Conservation (phyloP, 2,329 filamentous ascomycete species). For the Claviceps fusiformis region DNA sequence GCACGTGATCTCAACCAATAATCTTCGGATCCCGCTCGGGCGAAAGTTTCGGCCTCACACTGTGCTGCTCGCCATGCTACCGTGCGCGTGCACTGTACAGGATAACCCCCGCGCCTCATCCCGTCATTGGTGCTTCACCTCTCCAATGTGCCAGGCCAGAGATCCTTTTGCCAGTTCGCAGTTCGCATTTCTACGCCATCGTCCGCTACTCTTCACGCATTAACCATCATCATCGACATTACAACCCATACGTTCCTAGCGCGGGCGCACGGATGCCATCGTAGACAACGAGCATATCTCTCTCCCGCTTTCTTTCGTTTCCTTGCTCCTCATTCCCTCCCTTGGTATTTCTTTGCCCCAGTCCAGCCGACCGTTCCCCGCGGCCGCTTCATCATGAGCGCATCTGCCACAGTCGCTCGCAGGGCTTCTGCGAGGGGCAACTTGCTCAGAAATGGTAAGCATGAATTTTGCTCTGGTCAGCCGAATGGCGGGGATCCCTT, state of each 20-base stretch:
- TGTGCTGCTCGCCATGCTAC: not conserved
- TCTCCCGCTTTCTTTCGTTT: no score
- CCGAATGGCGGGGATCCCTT: not conserved
- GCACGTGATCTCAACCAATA: not conserved
- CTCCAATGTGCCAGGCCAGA: not conserved
- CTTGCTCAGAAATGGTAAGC: conserved; percentile 34
- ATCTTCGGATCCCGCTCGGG: not conserved
- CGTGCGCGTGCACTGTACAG: not conserved
- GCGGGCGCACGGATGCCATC: conserved; percentile 3
- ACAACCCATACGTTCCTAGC: not conserved
- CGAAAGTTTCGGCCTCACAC: not conserved
- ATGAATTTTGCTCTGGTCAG: conserved; percentile 1
- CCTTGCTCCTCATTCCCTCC: not conserved
- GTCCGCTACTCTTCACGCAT: not conserved
- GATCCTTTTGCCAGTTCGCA: not conserved
- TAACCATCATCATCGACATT: not conserved
- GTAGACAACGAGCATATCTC: not conserved
- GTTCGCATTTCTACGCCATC: not conserved
- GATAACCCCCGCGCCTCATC: not conserved
- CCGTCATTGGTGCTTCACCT: conserved; percentile 4
- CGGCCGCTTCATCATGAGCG: conserved; percentile 32
- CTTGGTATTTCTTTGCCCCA: not conserved
- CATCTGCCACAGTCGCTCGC: conserved; percentile 41
- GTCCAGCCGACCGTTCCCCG: not conserved
- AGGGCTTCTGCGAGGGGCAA: conserved; percentile 40